Percentiles rank a stretch among this genome's conserved stretches.
These are phyloP conservation scores for Clavispora phyllophila DNA, from an alignment of 805 yeast genomes.

Conservation along the genomic window DNA sequence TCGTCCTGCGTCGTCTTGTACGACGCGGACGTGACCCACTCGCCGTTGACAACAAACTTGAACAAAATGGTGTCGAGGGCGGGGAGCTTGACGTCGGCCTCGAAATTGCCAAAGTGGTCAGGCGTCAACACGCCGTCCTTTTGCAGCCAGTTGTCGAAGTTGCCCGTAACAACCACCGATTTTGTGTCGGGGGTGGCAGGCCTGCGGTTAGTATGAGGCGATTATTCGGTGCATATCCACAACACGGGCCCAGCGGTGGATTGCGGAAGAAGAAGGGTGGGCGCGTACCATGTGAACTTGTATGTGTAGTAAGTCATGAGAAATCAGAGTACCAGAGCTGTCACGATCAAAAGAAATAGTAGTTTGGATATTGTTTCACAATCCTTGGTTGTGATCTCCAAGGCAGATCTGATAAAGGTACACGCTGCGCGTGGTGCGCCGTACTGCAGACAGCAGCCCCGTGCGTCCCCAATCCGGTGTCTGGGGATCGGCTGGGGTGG, in stretches of 20 bases:
- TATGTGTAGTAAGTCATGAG: conserved; percentile 7
- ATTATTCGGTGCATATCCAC: neutral
- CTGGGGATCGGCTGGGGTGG: neutral
- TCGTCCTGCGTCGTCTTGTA: conserved; percentile 26
- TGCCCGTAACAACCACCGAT: conserved; percentile 35
- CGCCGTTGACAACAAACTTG: conserved; percentile 34
- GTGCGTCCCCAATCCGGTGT: neutral
- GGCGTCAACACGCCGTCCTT: conserved; percentile 13
- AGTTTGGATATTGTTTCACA: neutral
- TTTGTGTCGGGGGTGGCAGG: conserved; percentile 11
- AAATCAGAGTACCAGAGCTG: neutral
- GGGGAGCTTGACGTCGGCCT: conserved; percentile 18
- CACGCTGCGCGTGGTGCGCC: neutral
- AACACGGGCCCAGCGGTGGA: neutral
- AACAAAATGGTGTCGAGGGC: conserved; percentile 25
- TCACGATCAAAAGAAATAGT: neutral
- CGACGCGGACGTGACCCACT: conserved; percentile 25
- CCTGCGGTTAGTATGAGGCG: conserved; percentile 8
- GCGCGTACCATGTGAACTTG: conserved; percentile 6
- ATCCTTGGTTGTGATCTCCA: neutral
- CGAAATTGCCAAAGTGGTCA: conserved; percentile 13
- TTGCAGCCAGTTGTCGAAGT: conserved; percentile 36
- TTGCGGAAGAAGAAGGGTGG: neutral
- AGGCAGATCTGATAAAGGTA: neutral
- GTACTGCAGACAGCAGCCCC: neutral